Conservation (phyloP, 2,329 filamentous ascomycete species). For the Zasmidium cellare region DNA sequence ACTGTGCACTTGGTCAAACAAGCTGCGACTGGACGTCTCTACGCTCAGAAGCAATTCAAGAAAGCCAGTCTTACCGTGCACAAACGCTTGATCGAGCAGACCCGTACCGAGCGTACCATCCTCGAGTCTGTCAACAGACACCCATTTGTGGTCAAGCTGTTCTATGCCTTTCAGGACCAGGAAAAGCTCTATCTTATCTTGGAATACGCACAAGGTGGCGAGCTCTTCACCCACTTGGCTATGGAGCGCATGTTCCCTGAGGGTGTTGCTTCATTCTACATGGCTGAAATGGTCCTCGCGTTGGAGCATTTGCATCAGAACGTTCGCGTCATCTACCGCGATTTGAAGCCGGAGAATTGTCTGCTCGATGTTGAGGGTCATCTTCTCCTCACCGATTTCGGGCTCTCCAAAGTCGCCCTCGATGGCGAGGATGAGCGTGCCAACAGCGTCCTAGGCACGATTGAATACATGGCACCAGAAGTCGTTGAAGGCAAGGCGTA, state of each 20-base stretch:
- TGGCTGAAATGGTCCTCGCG: conserved; percentile 96
- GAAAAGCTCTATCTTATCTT: conserved; percentile 97
- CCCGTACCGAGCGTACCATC: conserved; percentile 92
- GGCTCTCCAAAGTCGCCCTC: conserved; percentile 89
- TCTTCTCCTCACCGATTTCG: conserved; percentile 92
- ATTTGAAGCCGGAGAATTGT: conserved; percentile 97
- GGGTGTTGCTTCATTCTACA: conserved; percentile 89
- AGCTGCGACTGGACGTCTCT: conserved; percentile 79
- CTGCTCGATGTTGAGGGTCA: conserved; percentile 89
- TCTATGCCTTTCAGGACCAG: conserved; percentile 96
- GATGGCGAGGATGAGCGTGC: conserved; percentile 67
- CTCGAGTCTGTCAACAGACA: conserved; percentile 95
- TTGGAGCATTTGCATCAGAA: conserved; percentile 90
- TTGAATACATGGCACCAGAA: conserved; percentile 99
- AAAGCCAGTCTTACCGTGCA: conserved; percentile 94
- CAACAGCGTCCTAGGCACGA: conserved; percentile 88
- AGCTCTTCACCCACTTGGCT: conserved; percentile 92
- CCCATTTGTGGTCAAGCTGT: conserved; percentile 96
- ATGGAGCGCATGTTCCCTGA: conserved; percentile 95
- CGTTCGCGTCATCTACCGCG: conserved; percentile 92
- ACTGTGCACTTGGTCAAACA: conserved; percentile 95
- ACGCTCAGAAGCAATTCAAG: conserved; percentile 97
- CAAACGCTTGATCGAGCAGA: conserved; percentile 94
- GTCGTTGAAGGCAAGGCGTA: conserved; percentile 86
- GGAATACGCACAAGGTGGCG: conserved; percentile 95